A percentile compares a stretch with the other conserved stretches of the same genome.
phyloP scores from a whole-genome alignment of 2,329 filamentous ascomycete species.

The Ophiostoma montium region DNA sequence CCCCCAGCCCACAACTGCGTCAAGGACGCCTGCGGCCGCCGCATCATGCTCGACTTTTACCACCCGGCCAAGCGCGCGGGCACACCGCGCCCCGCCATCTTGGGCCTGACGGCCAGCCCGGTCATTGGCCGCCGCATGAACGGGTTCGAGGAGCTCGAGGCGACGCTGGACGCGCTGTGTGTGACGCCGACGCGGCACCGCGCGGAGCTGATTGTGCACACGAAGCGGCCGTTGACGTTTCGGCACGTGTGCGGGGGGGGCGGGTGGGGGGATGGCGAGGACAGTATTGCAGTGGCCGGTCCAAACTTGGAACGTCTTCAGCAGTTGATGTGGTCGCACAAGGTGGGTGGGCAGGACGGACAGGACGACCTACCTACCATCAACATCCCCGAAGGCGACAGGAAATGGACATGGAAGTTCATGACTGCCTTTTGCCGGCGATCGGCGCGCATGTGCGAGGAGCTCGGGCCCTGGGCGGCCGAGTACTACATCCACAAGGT shows the following conservation, averaged over 20 bases:
- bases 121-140: conserved; percentile 43
- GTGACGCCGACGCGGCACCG: conserved; percentile 55
- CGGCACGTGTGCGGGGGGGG: conserved; percentile 24
- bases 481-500: conserved; percentile 48
- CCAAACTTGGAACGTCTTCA: conserved; percentile 29
- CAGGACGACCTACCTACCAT: neutral
- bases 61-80: conserved; percentile 29
- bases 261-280: no score
- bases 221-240: conserved; percentile 49
- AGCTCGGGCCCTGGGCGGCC: conserved; percentile 55
- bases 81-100: conserved; percentile 44
- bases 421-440: conserved; percentile 39
- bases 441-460: conserved; percentile 32
- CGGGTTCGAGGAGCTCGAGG: conserved; percentile 49
- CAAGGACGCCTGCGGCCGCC: conserved; percentile 47
- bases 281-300: no score
- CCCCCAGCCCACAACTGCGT: conserved; percentile 60
- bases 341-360: no score
- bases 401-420: conserved; percentile 22
- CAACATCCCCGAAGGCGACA: neutral
- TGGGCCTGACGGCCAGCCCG: conserved; percentile 73
- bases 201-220: conserved; percentile 52
- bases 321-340: no score
- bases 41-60: conserved; percentile 63
- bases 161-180: conserved; percentile 54